These are phyloP conservation scores for Monosporozyma servazzii DNA, from an alignment of 805 yeast genomes.

Conservation along the genomic window DNA sequence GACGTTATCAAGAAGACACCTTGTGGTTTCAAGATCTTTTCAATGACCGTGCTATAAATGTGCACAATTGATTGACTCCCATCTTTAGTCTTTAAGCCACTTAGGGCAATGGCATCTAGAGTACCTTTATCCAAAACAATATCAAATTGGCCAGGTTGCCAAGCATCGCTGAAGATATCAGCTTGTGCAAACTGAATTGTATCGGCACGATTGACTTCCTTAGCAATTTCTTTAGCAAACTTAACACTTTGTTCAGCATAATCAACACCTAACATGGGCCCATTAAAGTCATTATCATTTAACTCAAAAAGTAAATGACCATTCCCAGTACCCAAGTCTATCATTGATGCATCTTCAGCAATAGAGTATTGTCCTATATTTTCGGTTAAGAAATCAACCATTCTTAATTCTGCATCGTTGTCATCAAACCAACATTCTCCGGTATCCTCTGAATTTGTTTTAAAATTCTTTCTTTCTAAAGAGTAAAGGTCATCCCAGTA, in stretches of 20 bases:
- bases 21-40: slow-evolving; percentile 43
- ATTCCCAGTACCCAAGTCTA: slow-evolving; percentile 94
- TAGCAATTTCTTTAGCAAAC: slow-evolving; percentile 58
- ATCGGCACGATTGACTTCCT: slow-evolving; percentile 28
- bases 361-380: slow-evolving; percentile 34
- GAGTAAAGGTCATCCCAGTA: slow-evolving; percentile 90
- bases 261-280: slow-evolving; percentile 66
- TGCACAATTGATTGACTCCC: slow-evolving; percentile 41
- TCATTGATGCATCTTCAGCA: slow-evolving; percentile 33
- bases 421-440: slow-evolving; percentile 98
- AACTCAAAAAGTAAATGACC: slow-evolving; percentile 79
- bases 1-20: slow-evolving; percentile 73
- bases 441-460: slow-evolving; percentile 66
- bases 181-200: slow-evolving; percentile 49
- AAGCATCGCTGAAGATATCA: slow-evolving; percentile 49
- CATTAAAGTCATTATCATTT: slow-evolving; percentile 52
- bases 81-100: slow-evolving; percentile 43
- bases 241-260: slow-evolving; percentile 73
- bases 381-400: slow-evolving; percentile 61
- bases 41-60: slow-evolving; percentile 54
- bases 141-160: slow-evolving; percentile 46
- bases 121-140: slow-evolving; percentile 90
- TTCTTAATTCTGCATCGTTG: slow-evolving; percentile 80
- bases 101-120: slow-evolving; percentile 89
- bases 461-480: slow-evolving; percentile 61